Percentiles rank a stretch among this genome's conserved stretches.
Conservation (phyloP, 805 yeast genomes). For the Scheffersomyces ergatensis region DNA sequence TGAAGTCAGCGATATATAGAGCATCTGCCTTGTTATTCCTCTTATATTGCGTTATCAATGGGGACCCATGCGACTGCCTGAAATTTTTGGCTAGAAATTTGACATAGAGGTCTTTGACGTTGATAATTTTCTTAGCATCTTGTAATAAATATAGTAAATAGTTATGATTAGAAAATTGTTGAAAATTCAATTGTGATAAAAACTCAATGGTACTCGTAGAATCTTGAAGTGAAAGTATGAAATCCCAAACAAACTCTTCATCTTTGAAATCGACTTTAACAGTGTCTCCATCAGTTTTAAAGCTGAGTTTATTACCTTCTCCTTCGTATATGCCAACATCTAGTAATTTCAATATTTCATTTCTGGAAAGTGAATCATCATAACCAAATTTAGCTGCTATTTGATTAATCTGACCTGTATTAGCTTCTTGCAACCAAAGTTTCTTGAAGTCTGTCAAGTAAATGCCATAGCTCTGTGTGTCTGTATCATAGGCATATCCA, state of each 20-base stretch:
- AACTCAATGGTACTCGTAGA: conserved; percentile 8
- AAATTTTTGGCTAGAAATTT: conserved; percentile 33
- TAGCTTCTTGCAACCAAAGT: conserved; percentile 25
- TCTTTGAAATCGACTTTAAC: neutral
- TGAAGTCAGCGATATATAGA: conserved; percentile 7
- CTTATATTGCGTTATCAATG: conserved; percentile 26
- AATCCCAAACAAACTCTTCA: conserved; percentile 19
- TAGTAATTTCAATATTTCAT: conserved; percentile 13
- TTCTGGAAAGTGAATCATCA: conserved; percentile 18
- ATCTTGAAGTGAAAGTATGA: conserved; percentile 10
- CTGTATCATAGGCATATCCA: conserved; percentile 10
- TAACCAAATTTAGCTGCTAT: conserved; percentile 24
- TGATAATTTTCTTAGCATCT: conserved; percentile 17
- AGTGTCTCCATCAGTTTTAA: neutral
- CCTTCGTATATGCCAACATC: conserved; percentile 1
- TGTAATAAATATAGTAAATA: conserved; percentile 15
- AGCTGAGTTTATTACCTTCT: neutral
- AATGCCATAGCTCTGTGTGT: conserved; percentile 14
- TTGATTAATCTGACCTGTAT: conserved; percentile 9
- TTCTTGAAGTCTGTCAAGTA: conserved; percentile 23
- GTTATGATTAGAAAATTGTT: conserved; percentile 19
- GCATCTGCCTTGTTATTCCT: conserved; percentile 13
- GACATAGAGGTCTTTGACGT: conserved; percentile 28
- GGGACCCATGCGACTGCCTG: conserved; percentile 31
- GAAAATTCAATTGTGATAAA: conserved; percentile 17